Evolutionary conservation across 208 protist genomes (phyloP).

Genomic region (Crithidia bombi): DNA sequence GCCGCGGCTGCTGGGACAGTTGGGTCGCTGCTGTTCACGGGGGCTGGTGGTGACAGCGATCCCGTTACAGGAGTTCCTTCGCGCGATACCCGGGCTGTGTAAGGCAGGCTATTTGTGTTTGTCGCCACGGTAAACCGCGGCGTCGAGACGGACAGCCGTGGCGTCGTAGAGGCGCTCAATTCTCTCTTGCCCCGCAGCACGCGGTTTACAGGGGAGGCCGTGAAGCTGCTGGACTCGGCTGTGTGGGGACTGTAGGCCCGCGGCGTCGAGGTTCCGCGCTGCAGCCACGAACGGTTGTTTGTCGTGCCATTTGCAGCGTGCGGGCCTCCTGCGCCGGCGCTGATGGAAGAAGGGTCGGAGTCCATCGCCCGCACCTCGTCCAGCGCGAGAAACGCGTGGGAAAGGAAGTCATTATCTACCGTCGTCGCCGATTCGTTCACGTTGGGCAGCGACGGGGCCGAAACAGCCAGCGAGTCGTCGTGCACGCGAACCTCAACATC

Average conservation of each 20-base stretch:
- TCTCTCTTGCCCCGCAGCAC: slow-evolving; percentile 4
- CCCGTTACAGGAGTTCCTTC: slow-evolving; percentile 10
- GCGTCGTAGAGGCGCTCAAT: slow-evolving; percentile 3
- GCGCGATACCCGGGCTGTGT: slow-evolving; percentile 15
- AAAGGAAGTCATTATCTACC: slow-evolving; percentile 12
- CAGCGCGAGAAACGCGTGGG: slow-evolving; percentile 3
- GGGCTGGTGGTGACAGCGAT: not conserved
- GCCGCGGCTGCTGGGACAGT: not conserved
- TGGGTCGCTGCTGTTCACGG: not conserved
- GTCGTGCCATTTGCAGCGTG: not conserved
- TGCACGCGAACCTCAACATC: not conserved
- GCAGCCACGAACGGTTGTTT: slow-evolving; percentile 2
- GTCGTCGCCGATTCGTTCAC: not conserved
- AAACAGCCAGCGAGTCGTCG: not conserved
- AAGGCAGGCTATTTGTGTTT: slow-evolving; percentile 14
- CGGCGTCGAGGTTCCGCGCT: slow-evolving; percentile 19
- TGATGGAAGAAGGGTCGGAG: not conserved
- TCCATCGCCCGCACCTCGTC: slow-evolving; percentile 20
- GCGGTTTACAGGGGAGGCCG: slow-evolving; percentile 9
- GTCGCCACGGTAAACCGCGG: slow-evolving; percentile 24
- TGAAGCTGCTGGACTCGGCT: not conserved
- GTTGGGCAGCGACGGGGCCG: not conserved
- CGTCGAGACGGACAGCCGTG: slow-evolving; percentile 19
- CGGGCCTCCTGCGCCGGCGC: not conserved
- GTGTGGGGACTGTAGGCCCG: slow-evolving; percentile 3